Evolutionary conservation across 495 filamentous ascomycete genomes (phyloP).

Genomic region (Penicillium bovifimosum): DNA sequence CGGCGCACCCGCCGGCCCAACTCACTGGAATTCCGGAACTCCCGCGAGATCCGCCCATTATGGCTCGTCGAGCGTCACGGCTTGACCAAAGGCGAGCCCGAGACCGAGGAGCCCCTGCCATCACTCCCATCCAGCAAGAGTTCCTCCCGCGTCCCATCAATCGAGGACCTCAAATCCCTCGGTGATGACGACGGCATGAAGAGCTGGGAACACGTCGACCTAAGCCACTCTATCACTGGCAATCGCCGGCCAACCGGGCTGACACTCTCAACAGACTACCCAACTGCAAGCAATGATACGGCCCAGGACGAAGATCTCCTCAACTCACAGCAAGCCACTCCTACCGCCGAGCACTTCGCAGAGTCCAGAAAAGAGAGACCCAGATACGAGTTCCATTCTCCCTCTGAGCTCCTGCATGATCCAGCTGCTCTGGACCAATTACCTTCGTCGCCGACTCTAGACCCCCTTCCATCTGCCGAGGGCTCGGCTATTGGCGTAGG

Average conservation of each 20-base stretch:
- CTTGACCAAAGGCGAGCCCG: constrained; percentile 33
- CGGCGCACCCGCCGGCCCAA: constrained; percentile 36
- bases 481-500: constrained; percentile 27
- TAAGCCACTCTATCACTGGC: constrained; percentile 19
- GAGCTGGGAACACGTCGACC: constrained; percentile 30
- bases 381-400: constrained; percentile 44
- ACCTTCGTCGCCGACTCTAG: constrained; percentile 24
- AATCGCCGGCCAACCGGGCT: constrained; percentile 16
- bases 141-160: constrained; percentile 39
- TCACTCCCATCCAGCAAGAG: constrained; percentile 48
- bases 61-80: constrained; percentile 47
- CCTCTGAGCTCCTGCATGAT: constrained; percentile 40
- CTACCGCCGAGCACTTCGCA: constrained; percentile 18
- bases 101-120: constrained; percentile 36
- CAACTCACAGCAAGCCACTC: constrained; percentile 25
- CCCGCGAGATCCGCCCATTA: constrained; percentile 44
- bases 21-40: constrained; percentile 44
- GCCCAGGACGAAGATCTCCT: constrained; percentile 17
- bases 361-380: constrained; percentile 27
- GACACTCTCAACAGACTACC: constrained; percentile 18
- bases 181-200: constrained; percentile 26
- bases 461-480: constrained; percentile 32
- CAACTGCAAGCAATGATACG: constrained; percentile 5
- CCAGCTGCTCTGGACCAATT: constrained; percentile 23
- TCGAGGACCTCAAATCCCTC: constrained; percentile 35